Evolutionary conservation across 2,329 filamentous ascomycete species (phyloP).

Genomic region (Xylariaceae sp.): DNA sequence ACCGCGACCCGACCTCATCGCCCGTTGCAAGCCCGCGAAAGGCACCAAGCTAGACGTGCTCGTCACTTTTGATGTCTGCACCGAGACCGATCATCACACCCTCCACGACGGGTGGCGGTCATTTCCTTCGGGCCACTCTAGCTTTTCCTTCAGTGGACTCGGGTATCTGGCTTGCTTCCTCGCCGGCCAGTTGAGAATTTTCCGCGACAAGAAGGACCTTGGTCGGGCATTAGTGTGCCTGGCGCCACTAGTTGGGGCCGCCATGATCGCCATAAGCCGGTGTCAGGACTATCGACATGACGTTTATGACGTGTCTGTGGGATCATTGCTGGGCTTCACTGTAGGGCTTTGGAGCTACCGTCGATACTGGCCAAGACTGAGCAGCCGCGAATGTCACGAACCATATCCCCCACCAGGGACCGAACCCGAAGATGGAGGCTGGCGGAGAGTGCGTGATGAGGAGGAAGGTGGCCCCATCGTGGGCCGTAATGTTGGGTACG

Average conservation of each 20-base stretch:
- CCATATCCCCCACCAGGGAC: conserved; percentile 59
- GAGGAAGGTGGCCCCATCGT: conserved; percentile 53
- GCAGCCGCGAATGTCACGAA: conserved; percentile 60
- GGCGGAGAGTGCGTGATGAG: conserved; percentile 58
- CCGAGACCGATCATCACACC: conserved; percentile 69
- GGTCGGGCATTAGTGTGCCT: conserved; percentile 64
- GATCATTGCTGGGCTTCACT: conserved; percentile 64
- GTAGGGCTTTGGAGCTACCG: conserved; percentile 72
- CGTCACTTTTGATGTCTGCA: conserved; percentile 74
- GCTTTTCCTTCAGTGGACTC: conserved; percentile 79
- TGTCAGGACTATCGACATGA: conserved; percentile 76
- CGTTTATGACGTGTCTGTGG: conserved; percentile 71
- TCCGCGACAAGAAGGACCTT: conserved; percentile 58
- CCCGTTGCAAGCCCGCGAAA: conserved; percentile 76
- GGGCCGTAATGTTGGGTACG: conserved; percentile 43
- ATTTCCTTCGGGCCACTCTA: conserved; percentile 82
- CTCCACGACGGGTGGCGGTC: conserved; percentile 86
- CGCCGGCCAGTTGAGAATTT: conserved; percentile 69
- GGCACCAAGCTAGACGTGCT: conserved; percentile 58
- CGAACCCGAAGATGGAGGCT: conserved; percentile 43
- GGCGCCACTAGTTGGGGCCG: conserved; percentile 65
- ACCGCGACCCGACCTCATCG: conserved; percentile 68
- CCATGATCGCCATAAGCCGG: conserved; percentile 72
- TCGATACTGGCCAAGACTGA: conserved; percentile 66
- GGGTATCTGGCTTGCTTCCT: conserved; percentile 77